Evolutionary conservation across 306 rosid genomes (phyloP).

Genomic region (Vigna angularis): DNA sequence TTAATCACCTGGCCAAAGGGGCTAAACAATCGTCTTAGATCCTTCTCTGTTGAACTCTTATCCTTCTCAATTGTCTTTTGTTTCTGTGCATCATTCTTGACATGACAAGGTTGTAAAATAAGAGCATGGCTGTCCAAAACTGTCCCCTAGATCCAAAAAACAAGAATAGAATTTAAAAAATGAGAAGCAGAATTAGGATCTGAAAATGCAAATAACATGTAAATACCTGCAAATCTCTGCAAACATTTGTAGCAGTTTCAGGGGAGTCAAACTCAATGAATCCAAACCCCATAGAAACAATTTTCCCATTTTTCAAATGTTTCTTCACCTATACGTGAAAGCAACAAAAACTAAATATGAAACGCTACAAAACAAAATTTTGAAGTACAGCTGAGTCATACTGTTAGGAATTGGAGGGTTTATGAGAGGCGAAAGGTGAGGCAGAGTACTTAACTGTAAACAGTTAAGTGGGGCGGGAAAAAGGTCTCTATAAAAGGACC

Average conservation of each 20-base stretch:
- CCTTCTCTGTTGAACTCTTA: conserved; percentile 86
- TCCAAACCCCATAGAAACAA: conserved; percentile 93
- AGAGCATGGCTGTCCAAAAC: conserved; percentile 88
- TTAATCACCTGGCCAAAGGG: conserved; percentile 96
- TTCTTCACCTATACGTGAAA: conserved; percentile 70
- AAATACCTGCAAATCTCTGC: conserved; percentile 77
- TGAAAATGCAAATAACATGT: conserved; percentile 30
- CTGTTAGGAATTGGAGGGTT: background rate
- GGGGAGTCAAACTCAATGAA: conserved; percentile 79
- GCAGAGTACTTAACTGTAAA: too few relatives aligned
- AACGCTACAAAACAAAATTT: conserved; percentile 32
- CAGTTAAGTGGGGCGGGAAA: too few relatives aligned
- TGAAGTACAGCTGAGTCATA: conserved; percentile 10
- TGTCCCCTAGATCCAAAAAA: conserved; percentile 64
- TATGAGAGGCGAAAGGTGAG: too few relatives aligned
- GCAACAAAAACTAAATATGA: conserved; percentile 28
- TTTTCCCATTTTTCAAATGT: conserved; percentile 85
- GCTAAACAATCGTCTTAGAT: conserved; percentile 81
- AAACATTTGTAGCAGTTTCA: conserved; percentile 75
- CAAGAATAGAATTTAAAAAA: conserved; percentile 5
- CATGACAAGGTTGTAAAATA: conserved; percentile 78
- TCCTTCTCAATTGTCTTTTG: conserved; percentile 63
- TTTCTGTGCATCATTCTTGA: conserved; percentile 64
- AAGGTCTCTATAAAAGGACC: too few relatives aligned
- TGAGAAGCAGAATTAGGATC: conserved; percentile 39